These are phyloP conservation scores for Diospyros lotus DNA, from an alignment of 148 eudicot species.

Conservation along the genomic window DNA sequence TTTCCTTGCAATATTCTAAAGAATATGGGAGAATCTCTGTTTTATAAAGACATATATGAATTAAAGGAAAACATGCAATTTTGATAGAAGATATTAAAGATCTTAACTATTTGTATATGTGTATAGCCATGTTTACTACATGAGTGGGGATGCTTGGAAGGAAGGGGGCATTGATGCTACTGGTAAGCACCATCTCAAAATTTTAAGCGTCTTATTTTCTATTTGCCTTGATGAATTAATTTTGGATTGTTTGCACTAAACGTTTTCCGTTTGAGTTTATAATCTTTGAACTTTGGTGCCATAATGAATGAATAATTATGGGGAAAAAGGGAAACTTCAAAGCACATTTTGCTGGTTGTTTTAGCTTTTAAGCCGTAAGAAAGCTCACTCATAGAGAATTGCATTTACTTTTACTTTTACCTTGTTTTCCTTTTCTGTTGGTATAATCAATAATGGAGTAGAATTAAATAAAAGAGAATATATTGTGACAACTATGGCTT, in stretches of 20 bases:
- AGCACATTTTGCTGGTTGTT: not conserved
- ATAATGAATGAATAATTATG: not conserved
- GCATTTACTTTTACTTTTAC: not conserved
- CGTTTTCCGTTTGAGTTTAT: no score
- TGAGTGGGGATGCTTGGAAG: slow-evolving; percentile 99
- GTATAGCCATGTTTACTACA: slow-evolving; percentile 92
- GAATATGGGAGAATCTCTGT: not conserved
- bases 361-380: not conserved
- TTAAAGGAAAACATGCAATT: not conserved
- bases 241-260: not conserved
- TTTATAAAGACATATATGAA: not conserved
- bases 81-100: slow-evolving; percentile 6
- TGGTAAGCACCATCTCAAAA: slow-evolving; percentile 46
- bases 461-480: not conserved
- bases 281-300: not conserved
- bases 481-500: not conserved
- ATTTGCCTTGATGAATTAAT: not conserved
- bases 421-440: no score
- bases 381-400: not conserved
- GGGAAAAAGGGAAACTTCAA: not conserved
- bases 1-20: not conserved
- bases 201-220: slow-evolving; percentile 5
- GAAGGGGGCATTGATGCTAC: slow-evolving; percentile 99
- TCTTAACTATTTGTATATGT: slow-evolving; percentile 21
- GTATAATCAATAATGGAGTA: not conserved